Evolutionary conservation across 495 filamentous ascomycete species (phyloP), one percentile per base, ranked within the genome.

Genomic region (Tuber brumale): DNA sequence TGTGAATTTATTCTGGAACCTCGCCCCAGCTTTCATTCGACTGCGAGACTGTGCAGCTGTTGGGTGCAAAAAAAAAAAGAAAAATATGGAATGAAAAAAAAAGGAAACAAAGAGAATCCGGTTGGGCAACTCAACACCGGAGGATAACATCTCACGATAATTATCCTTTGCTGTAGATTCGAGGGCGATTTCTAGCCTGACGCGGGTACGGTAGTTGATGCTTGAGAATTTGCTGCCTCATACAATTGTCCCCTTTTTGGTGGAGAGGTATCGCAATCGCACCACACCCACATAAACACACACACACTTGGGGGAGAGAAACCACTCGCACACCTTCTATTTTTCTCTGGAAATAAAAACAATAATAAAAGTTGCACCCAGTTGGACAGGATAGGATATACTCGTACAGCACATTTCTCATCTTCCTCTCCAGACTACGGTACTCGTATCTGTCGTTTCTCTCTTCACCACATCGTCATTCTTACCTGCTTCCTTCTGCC

Each of bases 351-450:
- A 35, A 66, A 57, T 57, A n/a, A 16, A 27, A n/a, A n/a, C n/a
- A n/a, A n/a, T n/a, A 46, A 46, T 19, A 46, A 61, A 27, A 18
- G 27, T 35, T 66, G 57, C 27, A 35, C 16, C 57, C 14, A 35
- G 57, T 35, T 66, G 57, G 14, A 66, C 31, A 66, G 57, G 27
- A 66, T 66, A 35, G 57, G 57, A 66, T 66, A 66, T 66, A 66
- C 41, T 7, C 41, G 41, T 10, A 42, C 41, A 1, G 41, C 9
- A 10, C 27, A 66, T 35, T 66, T 66, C 12, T 35, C 14, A 66
- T 66, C 57, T 18, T 27, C 57, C 27, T 66, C n/a, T 31, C 46
- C 7, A 1, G 3, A 0, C 57, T 31, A n/a, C n/a, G n/a, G n/a
- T n/a, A n/a, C n/a, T n/a, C n/a, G n/a, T n/a, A 8, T 66, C 27